Evolutionary conservation across 106 monocot genomes (phyloP).

Genomic region (Dendrobium chrysotoxum): DNA sequence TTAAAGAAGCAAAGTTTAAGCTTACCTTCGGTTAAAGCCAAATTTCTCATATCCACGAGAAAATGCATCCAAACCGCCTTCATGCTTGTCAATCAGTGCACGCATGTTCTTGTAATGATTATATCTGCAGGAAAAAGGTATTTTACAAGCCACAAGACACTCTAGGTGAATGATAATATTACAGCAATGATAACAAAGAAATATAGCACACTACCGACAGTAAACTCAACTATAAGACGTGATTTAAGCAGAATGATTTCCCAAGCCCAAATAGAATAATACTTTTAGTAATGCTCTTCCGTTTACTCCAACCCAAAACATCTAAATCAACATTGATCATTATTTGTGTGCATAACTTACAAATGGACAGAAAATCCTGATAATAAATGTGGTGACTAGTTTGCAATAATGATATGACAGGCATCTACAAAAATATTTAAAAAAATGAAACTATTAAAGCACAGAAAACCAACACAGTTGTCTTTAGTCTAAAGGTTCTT

Average conservation of each 20-base stretch:
- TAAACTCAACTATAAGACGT: background rate
- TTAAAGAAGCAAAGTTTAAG: background rate
- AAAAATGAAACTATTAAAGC: background rate
- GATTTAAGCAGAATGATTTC: background rate
- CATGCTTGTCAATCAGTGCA: constrained; percentile 70
- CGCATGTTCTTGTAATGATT: constrained; percentile 67
- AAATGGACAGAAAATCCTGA: background rate
- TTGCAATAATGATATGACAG: background rate
- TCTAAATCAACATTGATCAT: background rate
- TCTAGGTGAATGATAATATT: background rate
- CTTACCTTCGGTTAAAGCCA: constrained; percentile 73
- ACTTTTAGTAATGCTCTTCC: background rate
- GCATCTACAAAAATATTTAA: background rate
- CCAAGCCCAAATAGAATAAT: background rate
- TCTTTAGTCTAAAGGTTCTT: background rate
- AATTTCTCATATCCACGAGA: constrained; percentile 97
- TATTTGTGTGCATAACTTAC: background rate
- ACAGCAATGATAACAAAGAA: background rate
- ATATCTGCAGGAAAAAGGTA: constrained; percentile 42
- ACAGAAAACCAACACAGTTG: background rate
- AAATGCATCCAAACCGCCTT: constrained; percentile 92
- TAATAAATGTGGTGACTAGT: background rate
- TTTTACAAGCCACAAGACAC: background rate
- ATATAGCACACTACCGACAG: background rate
- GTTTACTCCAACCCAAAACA: background rate